Evolutionary conservation across 257 asterid genomes (phyloP).

Genomic region (Scutellaria baicalensis): DNA sequence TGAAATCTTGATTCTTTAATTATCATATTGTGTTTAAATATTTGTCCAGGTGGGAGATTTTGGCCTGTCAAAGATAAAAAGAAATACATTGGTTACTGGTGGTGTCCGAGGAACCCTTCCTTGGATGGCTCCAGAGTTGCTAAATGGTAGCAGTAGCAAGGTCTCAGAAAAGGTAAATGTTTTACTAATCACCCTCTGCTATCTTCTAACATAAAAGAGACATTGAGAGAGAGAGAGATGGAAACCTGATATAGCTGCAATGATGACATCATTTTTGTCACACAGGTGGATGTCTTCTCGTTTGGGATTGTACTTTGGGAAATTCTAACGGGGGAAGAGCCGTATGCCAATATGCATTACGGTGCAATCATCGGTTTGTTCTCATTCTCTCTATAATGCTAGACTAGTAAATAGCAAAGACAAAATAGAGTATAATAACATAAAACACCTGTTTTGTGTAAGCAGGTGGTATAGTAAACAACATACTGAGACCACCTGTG

Average conservation of each 20-base stretch:
- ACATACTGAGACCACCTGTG: slow-evolving; percentile 73
- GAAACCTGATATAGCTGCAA: not conserved
- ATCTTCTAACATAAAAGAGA: not conserved
- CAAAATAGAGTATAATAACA: not conserved
- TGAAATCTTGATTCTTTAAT: not conserved
- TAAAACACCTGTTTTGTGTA: not conserved
- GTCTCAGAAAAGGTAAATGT: slow-evolving; percentile 79
- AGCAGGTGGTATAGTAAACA: slow-evolving; percentile 87
- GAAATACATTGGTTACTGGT: slow-evolving; percentile 88
- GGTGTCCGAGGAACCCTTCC: slow-evolving; percentile 98
- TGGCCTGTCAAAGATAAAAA: slow-evolving; percentile 88
- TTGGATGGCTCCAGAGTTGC: slow-evolving; percentile 97
- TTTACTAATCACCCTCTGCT: no score
- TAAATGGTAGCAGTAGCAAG: slow-evolving; percentile 89
- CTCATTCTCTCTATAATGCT: not conserved
- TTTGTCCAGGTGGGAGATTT: slow-evolving; percentile 75
- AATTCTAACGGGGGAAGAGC: slow-evolving; percentile 96
- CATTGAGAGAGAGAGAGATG: not conserved
- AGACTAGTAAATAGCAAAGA: not conserved
- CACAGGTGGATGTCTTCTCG: slow-evolving; percentile 92
- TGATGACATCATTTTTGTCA: not conserved
- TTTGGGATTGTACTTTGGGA: slow-evolving; percentile 96
- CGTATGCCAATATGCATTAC: slow-evolving; percentile 94
- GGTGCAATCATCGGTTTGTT: slow-evolving; percentile 88
- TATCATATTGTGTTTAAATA: not conserved